Evolutionary conservation across 169 alveolate genomes (phyloP).

Genomic region (Cryptosporidium ubiquitum): DNA sequence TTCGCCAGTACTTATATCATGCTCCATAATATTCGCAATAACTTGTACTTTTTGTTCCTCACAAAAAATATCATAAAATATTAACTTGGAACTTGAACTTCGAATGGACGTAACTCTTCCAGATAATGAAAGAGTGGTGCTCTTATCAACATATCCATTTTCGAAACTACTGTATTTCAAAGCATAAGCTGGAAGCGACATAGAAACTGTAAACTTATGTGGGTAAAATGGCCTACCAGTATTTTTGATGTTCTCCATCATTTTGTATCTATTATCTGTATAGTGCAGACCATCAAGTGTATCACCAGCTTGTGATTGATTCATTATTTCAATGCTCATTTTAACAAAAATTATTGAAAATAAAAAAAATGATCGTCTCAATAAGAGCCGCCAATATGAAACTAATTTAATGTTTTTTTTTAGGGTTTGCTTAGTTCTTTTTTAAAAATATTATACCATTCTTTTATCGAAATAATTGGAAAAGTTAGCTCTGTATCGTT

Average conservation of each 20-base stretch:
- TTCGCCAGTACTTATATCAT: slow-evolving; percentile 81
- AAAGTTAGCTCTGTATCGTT: slow-evolving; percentile 9
- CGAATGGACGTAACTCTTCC: slow-evolving; percentile 93
- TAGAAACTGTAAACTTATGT: slow-evolving; percentile 89
- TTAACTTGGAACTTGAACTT: slow-evolving; percentile 89
- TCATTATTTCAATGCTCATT: neutral
- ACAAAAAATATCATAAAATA: slow-evolving; percentile 90
- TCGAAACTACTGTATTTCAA: slow-evolving; percentile 85
- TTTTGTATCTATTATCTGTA: slow-evolving; percentile 31
- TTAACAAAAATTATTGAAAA: neutral
- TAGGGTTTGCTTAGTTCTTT: neutral
- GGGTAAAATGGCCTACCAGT: slow-evolving; percentile 80
- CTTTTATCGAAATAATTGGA: neutral
- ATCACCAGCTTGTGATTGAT: neutral
- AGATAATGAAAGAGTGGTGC: slow-evolving; percentile 85
- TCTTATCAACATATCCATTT: slow-evolving; percentile 89
- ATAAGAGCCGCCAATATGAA: neutral
- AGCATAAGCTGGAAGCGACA: slow-evolving; percentile 88
- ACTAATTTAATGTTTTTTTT: neutral
- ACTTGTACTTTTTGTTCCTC: slow-evolving; percentile 90
- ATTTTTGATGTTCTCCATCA: slow-evolving; percentile 37
- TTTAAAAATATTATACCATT: slow-evolving; percentile 1
- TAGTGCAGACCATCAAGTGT: slow-evolving; percentile 12
- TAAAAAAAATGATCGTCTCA: slow-evolving; percentile 29
- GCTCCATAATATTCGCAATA: slow-evolving; percentile 84